phyloP scores from a whole-genome alignment of 768 basidiomycete species.

The Russula vinacea region DNA sequence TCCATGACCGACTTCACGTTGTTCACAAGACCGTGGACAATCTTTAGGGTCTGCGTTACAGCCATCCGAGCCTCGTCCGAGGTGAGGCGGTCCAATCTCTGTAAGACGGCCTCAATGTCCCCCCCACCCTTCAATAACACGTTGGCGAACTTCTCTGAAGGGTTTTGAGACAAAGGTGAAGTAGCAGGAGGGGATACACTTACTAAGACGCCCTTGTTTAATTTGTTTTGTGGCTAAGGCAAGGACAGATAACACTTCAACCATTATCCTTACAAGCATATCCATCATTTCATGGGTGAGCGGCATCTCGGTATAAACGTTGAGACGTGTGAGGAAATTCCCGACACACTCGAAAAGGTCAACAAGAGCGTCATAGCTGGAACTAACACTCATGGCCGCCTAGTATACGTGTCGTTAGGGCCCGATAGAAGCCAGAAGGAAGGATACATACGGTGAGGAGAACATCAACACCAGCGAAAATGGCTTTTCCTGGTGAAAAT shows the following conservation, averaged over 20 bases:
- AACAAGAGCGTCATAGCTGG: slow-evolving; percentile 18
- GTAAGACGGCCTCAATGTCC: slow-evolving; percentile 6
- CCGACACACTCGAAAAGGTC: slow-evolving; percentile 13
- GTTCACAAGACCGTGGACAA: slow-evolving; percentile 15
- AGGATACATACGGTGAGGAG: slow-evolving; percentile 10
- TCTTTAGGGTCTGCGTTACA: slow-evolving; percentile 10
- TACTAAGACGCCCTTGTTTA: slow-evolving; percentile 14
- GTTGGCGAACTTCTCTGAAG: slow-evolving; percentile 7
- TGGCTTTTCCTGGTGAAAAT: slow-evolving; percentile 1
- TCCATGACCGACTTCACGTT: slow-evolving; percentile 18
- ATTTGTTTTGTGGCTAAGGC: slow-evolving; percentile 17
- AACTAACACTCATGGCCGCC: slow-evolving; percentile 5
- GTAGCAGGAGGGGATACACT: not conserved
- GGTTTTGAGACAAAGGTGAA: not conserved
- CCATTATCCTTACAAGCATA: slow-evolving; percentile 13
- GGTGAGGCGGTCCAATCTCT: slow-evolving; percentile 18
- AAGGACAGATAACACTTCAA: slow-evolving; percentile 13
- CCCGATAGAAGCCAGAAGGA: not conserved
- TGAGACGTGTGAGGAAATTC: slow-evolving; percentile 15
- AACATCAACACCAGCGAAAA: slow-evolving; percentile 16
- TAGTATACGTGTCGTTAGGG: not conserved
- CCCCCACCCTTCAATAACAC: slow-evolving; percentile 4
- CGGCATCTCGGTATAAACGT: not conserved
- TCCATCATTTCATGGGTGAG: not conserved
- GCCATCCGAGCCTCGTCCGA: slow-evolving; percentile 8